Evolutionary conservation across 2,329 filamentous ascomycete species (phyloP).

Genomic region (Trichoderma endophyticum): DNA sequence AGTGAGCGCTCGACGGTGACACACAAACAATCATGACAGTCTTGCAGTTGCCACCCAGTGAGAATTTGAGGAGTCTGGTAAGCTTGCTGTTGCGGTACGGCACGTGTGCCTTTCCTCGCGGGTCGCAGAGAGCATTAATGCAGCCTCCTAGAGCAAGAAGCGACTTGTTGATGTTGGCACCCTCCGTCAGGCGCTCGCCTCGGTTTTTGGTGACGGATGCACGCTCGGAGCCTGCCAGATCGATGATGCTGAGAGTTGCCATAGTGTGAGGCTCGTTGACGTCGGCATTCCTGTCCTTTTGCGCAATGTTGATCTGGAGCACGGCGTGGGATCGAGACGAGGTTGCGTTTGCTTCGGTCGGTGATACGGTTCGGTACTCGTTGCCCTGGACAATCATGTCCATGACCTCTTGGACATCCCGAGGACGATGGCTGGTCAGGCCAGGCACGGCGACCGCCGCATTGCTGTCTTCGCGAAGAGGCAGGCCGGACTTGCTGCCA

Average conservation of each 20-base stretch:
- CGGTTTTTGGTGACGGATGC: conserved; percentile 96
- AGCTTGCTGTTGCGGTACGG: conserved; percentile 98
- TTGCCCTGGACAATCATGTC: conserved; percentile 98
- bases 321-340: conserved; percentile 97
- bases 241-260: conserved; percentile 97
- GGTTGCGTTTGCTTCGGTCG: conserved; percentile 94
- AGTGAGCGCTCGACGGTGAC: conserved; percentile 92
- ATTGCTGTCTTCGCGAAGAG: conserved; percentile 91
- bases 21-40: conserved; percentile 99
- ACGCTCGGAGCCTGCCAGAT: conserved; percentile 91
- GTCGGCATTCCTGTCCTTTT: conserved; percentile 88
- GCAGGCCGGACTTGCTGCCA: conserved; percentile 77
- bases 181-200: conserved; percentile 85
- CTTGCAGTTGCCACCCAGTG: conserved; percentile 94
- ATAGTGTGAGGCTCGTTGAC: conserved; percentile 96
- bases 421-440: conserved; percentile 84
- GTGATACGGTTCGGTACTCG: conserved; percentile 90
- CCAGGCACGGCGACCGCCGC: conserved; percentile 89
- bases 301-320: conserved; percentile 91
- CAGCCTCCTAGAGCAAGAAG: conserved; percentile 90
- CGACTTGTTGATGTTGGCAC: conserved; percentile 99
- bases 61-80: conserved; percentile 93
- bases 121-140: conserved; percentile 96
- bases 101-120: conserved; percentile 86
- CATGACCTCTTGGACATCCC: conserved; percentile 95